phyloP scores from a whole-genome alignment of 2,329 filamentous ascomycete species.

The Penicillium sp. region DNA sequence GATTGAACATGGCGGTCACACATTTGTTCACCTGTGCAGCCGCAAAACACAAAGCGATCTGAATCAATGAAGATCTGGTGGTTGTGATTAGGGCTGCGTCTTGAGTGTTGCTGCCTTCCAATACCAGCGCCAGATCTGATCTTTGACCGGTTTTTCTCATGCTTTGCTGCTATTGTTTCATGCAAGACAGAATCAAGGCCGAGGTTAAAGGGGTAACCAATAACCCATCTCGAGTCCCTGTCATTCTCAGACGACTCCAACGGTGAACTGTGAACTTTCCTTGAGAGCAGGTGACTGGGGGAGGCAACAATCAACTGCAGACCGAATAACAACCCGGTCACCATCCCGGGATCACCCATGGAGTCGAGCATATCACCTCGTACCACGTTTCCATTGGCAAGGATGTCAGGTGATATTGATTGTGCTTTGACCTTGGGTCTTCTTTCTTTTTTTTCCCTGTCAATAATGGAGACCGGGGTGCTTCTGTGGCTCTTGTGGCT shows the following conservation, averaged over 20 bases:
- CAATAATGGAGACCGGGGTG: background rate
- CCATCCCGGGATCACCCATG: slow-evolving; percentile 15
- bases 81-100: slow-evolving; percentile 16
- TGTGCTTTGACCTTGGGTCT: slow-evolving; percentile 6
- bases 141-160: background rate
- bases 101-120: slow-evolving; percentile 1
- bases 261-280: background rate
- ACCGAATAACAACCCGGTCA: slow-evolving; percentile 10
- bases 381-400: slow-evolving; percentile 25
- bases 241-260: background rate
- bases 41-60: slow-evolving; percentile 1
- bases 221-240: background rate
- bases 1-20: slow-evolving; percentile 3
- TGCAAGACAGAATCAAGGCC: background rate
- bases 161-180: slow-evolving; percentile 5
- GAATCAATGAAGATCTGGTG: slow-evolving; percentile 15
- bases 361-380: slow-evolving; percentile 20
- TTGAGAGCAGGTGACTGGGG: background rate
- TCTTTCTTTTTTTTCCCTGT: background rate
- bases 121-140: slow-evolving; percentile 10
- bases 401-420: slow-evolving; percentile 17
- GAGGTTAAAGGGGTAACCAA: background rate
- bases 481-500: too few species aligned
- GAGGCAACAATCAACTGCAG: slow-evolving; percentile 8
- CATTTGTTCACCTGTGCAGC: background rate